These are phyloP conservation scores for Amylostereum areolatum DNA, from an alignment of 1,284 basidiomycete species.

Conservation along the genomic window DNA sequence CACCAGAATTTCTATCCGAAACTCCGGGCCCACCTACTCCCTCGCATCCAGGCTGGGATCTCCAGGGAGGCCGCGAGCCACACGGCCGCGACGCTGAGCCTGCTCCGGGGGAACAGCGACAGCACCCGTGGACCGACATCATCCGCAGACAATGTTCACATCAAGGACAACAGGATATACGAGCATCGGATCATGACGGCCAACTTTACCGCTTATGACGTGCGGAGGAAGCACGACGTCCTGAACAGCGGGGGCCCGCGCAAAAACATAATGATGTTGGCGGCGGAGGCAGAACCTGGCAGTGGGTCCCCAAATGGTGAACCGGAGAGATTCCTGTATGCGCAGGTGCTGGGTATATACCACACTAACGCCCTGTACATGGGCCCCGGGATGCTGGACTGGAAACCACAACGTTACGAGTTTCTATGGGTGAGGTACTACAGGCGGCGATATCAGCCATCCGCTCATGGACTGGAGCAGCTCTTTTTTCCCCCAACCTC, in stretches of 20 bases:
- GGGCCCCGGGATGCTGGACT: neutral
- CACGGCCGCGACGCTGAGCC: too few relatives aligned
- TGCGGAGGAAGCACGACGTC: slow-evolving; percentile 18
- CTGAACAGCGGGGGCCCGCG: slow-evolving; percentile 19
- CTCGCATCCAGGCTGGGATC: too few relatives aligned
- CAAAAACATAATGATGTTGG: slow-evolving; percentile 19
- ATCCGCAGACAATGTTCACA: neutral
- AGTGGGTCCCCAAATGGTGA: slow-evolving; percentile 6
- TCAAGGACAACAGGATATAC: slow-evolving; percentile 17
- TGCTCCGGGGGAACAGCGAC: too few relatives aligned
- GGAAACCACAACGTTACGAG: slow-evolving; percentile 9
- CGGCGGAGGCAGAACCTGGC: neutral
- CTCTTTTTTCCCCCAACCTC: slow-evolving; percentile 15
- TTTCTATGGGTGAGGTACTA: slow-evolving; percentile 23
- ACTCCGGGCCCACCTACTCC: too few relatives aligned
- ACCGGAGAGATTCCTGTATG: slow-evolving; percentile 19
- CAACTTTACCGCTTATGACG: slow-evolving; percentile 28
- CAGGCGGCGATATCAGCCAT: slow-evolving; percentile 13
- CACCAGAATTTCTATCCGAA: too few relatives aligned
- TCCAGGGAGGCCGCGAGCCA: too few relatives aligned
- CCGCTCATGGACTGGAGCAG: neutral
- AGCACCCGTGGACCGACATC: too few relatives aligned
- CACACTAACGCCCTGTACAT: slow-evolving; percentile 7
- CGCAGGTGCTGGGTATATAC: slow-evolving; percentile 17
- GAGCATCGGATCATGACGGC: slow-evolving; percentile 16